Conservation (phyloP, 495 filamentous ascomycete species). For the Penicillium samsonianum region DNA sequence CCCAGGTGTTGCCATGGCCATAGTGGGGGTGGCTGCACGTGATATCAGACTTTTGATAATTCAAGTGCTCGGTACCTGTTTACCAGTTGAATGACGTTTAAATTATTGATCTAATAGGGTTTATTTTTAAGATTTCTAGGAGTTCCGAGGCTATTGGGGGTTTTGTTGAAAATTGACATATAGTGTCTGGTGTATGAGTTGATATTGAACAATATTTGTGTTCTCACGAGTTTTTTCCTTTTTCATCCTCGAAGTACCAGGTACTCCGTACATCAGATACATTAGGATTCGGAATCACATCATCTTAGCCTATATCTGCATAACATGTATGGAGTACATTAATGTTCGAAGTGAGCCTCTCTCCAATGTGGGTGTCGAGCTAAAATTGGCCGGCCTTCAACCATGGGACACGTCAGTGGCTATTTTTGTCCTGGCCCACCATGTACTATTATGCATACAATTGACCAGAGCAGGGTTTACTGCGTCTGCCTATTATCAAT, state of each 20-base stretch:
- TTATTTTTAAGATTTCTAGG: background rate
- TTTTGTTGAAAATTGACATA: background rate
- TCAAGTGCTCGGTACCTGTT: slow-evolving; percentile 13
- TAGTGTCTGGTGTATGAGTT: background rate
- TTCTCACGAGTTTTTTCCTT: background rate
- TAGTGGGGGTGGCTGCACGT: slow-evolving; percentile 37
- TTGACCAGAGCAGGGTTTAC: background rate
- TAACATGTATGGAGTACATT: slow-evolving; percentile 4
- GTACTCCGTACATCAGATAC: background rate
- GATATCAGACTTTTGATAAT: slow-evolving; percentile 30
- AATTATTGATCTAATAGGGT: background rate
- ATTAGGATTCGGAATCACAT: background rate
- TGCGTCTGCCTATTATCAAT: background rate
- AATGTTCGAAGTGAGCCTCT: background rate
- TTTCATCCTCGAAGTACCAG: background rate
- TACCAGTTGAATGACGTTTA: background rate
- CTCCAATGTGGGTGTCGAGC: slow-evolving; percentile 3
- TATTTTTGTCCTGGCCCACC: slow-evolving; percentile 17
- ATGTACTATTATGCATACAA: background rate
- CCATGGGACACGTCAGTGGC: slow-evolving; percentile 24
- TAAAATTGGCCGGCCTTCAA: slow-evolving; percentile 17
- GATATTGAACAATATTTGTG: background rate
- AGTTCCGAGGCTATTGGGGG: background rate
- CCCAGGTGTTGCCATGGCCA: slow-evolving; percentile 41
- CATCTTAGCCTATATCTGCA: background rate